phyloP scores from a whole-genome alignment of 2,329 filamentous ascomycete species.

The Colletotrichum sidae region DNA sequence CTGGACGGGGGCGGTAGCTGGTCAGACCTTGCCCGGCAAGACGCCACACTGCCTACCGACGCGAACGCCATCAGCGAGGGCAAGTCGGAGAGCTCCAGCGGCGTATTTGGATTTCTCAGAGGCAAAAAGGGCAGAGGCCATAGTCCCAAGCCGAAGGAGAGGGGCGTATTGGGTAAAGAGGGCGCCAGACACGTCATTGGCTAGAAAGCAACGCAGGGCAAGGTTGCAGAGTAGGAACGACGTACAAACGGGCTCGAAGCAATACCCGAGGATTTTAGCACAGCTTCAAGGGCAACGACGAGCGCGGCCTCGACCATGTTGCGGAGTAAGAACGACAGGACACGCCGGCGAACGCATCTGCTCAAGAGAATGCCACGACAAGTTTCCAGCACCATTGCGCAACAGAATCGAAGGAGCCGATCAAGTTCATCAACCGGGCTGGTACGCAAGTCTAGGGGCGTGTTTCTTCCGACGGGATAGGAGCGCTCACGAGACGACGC shows the following conservation, averaged over 20 bases:
- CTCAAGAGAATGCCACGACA: too few relatives aligned
- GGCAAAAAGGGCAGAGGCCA: conserved; percentile 90
- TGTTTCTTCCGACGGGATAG: background rate
- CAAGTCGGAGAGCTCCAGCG: conserved; percentile 71
- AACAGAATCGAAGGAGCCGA: too few relatives aligned
- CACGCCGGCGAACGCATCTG: conserved; percentile 5
- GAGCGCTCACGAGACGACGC: background rate
- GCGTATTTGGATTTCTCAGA: conserved; percentile 90
- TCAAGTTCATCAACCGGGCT: background rate
- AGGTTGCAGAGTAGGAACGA: conserved; percentile 26
- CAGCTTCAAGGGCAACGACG: conserved; percentile 7
- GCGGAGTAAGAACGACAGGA: conserved; percentile 2
- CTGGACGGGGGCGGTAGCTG: conserved; percentile 90
- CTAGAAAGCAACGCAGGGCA: conserved; percentile 47
- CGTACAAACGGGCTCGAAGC: conserved; percentile 23
- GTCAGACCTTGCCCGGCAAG: conserved; percentile 90
- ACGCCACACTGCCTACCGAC: conserved; percentile 78
- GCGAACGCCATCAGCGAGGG: conserved; percentile 65
- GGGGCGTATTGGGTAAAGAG: conserved; percentile 94
- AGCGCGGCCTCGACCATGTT: background rate
- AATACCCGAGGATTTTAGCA: conserved; percentile 29
- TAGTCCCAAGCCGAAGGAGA: conserved; percentile 94
- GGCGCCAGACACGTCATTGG: conserved; percentile 87
- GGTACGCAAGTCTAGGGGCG: background rate
- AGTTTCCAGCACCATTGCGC: too few relatives aligned